These are phyloP conservation scores for Malus hybrid DNA, from an alignment of 331 rosid species.

Conservation along the genomic window DNA sequence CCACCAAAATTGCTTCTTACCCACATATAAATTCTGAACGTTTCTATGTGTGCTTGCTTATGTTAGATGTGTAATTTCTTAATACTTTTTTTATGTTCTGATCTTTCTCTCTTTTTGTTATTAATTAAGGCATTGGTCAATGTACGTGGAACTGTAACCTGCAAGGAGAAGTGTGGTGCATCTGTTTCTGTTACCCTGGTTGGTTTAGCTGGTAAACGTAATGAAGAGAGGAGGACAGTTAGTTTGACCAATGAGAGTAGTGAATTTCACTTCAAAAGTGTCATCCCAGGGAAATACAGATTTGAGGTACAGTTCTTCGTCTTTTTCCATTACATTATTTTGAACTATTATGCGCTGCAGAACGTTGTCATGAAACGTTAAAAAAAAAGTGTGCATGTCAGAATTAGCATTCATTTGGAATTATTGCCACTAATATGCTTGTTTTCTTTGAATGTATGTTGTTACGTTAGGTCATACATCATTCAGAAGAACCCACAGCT, in stretches of 20 bases:
- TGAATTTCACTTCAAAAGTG: slow-evolving; percentile 54
- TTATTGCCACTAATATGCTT: slow-evolving; percentile 3
- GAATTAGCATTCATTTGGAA: not conserved
- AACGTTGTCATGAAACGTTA: not conserved
- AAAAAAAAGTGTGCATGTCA: not conserved
- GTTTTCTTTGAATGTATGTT: slow-evolving; percentile 7
- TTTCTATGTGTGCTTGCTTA: not conserved
- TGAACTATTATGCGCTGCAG: not conserved
- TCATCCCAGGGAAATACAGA: slow-evolving; percentile 88
- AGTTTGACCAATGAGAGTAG: slow-evolving; percentile 52
- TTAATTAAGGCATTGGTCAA: slow-evolving; percentile 74
- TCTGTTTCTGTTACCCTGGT: slow-evolving; percentile 68
- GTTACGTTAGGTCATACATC: slow-evolving; percentile 57
- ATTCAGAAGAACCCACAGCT: slow-evolving; percentile 33
- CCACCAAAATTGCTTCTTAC: not conserved
- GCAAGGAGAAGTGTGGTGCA: slow-evolving; percentile 81
- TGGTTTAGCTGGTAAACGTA: slow-evolving; percentile 43
- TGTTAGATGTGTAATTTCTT: not conserved
- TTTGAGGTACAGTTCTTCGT: slow-evolving; percentile 50
- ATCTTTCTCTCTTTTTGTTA: slow-evolving; percentile 8
- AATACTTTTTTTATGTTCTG: slow-evolving; percentile 6
- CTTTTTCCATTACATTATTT: slow-evolving; percentile 9
- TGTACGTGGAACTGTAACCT: slow-evolving; percentile 61
- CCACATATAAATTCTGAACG: not conserved
- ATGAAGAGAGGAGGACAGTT: slow-evolving; percentile 45